phyloP scores from a whole-genome alignment of 306 rosid species.

The Datisca glomerata region DNA sequence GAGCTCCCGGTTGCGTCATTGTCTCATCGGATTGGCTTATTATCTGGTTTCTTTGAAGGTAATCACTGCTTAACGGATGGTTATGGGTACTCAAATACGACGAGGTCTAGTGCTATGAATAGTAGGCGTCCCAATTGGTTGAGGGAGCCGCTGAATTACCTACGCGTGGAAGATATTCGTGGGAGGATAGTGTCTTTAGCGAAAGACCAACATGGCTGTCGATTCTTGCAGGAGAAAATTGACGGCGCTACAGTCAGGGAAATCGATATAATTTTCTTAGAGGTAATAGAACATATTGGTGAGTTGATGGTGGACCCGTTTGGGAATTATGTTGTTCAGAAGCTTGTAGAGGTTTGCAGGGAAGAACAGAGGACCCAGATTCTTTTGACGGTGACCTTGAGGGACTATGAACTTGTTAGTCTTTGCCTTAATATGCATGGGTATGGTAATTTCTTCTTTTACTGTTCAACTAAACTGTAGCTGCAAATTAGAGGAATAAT shows the following conservation, averaged over 20 bases:
- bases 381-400: constrained; percentile 12
- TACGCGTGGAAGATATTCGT: constrained; percentile 4
- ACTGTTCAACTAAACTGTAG: too few species aligned
- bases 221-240: constrained; percentile 24
- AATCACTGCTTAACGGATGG: not conserved
- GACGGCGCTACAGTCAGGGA: constrained; percentile 8
- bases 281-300: constrained; percentile 22
- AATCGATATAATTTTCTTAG: constrained; percentile 15
- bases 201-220: constrained; percentile 26
- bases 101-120: constrained; percentile 1
- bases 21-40: constrained; percentile 5
- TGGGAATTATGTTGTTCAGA: constrained; percentile 50
- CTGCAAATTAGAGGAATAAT: too few species aligned
- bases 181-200: constrained; percentile 25
- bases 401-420: constrained; percentile 11
- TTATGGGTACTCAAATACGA: not conserved
- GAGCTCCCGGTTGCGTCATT: not conserved
- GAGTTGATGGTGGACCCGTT: constrained; percentile 31
- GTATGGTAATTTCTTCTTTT: too few species aligned
- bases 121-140: constrained; percentile 7
- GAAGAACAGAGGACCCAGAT: constrained; percentile 39
- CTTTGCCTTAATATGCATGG: constrained; percentile 36
- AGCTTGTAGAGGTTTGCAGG: constrained; percentile 31
- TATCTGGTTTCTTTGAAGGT: not conserved
- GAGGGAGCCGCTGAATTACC: not conserved